phyloP scores from a whole-genome alignment of 2,329 filamentous ascomycete species.

The Nigrospora oryzae region DNA sequence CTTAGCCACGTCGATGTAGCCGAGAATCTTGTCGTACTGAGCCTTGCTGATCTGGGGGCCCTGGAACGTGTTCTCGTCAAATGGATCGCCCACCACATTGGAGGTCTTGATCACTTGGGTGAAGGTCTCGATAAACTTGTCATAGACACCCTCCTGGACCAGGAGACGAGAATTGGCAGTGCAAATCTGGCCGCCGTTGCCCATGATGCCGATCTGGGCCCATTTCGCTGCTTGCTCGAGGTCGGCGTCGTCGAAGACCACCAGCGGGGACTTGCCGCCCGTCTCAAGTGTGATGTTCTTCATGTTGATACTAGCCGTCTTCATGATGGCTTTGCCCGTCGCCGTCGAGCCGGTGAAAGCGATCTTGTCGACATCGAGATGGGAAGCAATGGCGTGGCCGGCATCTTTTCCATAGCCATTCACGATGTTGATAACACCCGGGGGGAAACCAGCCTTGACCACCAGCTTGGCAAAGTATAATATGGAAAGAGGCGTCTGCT shows the following conservation, averaged over 20 bases:
- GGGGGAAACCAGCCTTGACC: conserved; percentile 67
- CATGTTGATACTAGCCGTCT: conserved; percentile 56
- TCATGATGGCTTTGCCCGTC: conserved; percentile 70
- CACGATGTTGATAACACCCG: conserved; percentile 68
- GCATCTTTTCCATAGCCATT: conserved; percentile 64
- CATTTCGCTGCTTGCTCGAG: conserved; percentile 59
- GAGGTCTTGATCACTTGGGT: conserved; percentile 47
- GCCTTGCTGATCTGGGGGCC: conserved; percentile 65
- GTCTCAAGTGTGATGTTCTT: conserved; percentile 62
- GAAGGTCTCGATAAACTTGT: conserved; percentile 57
- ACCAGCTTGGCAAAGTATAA: conserved; percentile 59
- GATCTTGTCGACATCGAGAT: conserved; percentile 65
- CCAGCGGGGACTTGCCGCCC: conserved; percentile 56
- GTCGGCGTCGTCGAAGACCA: conserved; percentile 59
- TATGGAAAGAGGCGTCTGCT: conserved; percentile 59
- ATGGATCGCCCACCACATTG: conserved; percentile 62
- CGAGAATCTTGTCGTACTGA: conserved; percentile 63
- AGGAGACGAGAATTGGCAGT: conserved; percentile 56
- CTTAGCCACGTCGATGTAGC: conserved; percentile 62
- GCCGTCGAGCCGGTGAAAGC: conserved; percentile 71
- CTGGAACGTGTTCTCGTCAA: conserved; percentile 61
- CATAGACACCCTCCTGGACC: conserved; percentile 52
- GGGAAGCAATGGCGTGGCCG: conserved; percentile 59
- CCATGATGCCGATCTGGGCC: conserved; percentile 42
- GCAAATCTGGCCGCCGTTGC: conserved; percentile 58